Conservation (phyloP, 2,329 filamentous ascomycete species). For the Zopfia rhizophila region DNA sequence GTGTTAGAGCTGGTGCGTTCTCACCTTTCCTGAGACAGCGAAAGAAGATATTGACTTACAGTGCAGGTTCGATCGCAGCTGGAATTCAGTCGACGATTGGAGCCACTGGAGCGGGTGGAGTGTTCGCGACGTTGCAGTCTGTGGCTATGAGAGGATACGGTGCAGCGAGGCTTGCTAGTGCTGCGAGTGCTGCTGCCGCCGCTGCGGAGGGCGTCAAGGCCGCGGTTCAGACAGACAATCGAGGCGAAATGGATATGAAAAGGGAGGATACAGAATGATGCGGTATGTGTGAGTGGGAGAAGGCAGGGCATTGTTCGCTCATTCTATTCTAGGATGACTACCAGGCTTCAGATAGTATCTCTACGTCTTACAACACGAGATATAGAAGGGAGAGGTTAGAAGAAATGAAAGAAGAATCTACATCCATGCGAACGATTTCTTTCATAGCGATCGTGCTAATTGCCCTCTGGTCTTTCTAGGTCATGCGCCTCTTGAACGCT, state of each 20-base stretch:
- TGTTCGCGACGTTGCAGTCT: conserved; percentile 13
- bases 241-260: background rate
- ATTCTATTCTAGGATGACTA: background rate
- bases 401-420: background rate
- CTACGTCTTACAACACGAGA: background rate
- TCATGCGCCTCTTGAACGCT: conserved; percentile 34
- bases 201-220: no score
- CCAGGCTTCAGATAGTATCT: background rate
- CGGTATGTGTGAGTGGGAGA: background rate
- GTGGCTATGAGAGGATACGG: conserved; percentile 11
- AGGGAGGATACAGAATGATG: background rate
- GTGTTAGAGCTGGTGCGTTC: conserved; percentile 3
- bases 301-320: background rate
- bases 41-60: no score
- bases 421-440: background rate
- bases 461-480: background rate
- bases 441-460: background rate
- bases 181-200: background rate
- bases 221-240: background rate
- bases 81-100: no score
- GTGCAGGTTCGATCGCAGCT: no score
- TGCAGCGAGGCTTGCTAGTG: background rate
- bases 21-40: background rate
- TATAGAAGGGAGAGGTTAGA: background rate
- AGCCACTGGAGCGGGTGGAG: conserved; percentile 1